Base-by-base conservation (phyloP, 169 alveolate species). In the Hammondia hammondi region DNA sequence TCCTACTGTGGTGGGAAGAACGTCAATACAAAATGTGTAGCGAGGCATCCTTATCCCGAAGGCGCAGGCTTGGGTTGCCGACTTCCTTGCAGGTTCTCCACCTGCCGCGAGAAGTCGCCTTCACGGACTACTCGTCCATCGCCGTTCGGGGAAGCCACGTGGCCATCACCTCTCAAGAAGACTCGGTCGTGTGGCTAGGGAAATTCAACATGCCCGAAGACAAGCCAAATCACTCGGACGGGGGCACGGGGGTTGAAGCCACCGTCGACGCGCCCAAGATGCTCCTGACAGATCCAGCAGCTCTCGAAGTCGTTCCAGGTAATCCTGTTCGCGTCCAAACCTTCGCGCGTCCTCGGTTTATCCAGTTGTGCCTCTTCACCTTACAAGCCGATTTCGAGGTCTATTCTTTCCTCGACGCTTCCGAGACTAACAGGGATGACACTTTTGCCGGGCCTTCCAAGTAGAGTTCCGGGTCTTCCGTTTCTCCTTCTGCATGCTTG, bases 101-200 rank as follows among this genome's bases (percentile, higher is more conserved):
- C 19, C 81, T 91, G 27, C 89, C 91, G 24, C 70, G 45, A 29
- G 94, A 91, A 73, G 71, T 90, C 81, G 27, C 14, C 73, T 90
- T 90, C 88, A 10, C 77, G 56, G 93, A 90, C 82, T 90, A 90
- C 43, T 90, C 93, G 17, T 70, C 93, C 29, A 77, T 90, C 4
- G 82, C 93, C 7, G 32, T 48, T 21, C 87, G 88, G 0, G 93
- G 93, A 72, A 70, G 19, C 35, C 70, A 24, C n/a, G 46, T 90
- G 21, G 88, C 88, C 10, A 90, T 90, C 32, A 77, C 93, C 17
- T 90, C 93, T 70, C 93, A 90, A 73, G 93, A 72, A 46, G 93
- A 72, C 52, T 70, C 93, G 4, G 56, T 39, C 52, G 77, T 90
- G n/a, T 90, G 93, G 93, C 4, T 90, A 21, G 93, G 93, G 37